Conservation (phyloP, 2,329 filamentous ascomycete genomes). For the Microdochium bolleyi region DNA sequence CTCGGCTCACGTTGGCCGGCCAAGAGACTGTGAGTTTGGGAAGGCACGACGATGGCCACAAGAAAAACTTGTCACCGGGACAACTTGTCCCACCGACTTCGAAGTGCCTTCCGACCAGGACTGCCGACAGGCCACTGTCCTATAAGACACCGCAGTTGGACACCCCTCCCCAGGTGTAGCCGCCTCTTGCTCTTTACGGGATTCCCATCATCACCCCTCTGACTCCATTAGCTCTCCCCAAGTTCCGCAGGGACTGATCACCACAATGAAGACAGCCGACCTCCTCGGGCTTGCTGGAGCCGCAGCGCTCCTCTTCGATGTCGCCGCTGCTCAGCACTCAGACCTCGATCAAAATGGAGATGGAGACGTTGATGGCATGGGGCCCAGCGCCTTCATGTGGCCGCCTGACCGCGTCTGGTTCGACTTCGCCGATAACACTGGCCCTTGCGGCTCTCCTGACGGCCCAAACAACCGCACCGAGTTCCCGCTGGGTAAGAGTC, state of each 20-base stretch:
- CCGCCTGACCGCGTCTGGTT: conserved; percentile 48
- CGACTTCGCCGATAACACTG: conserved; percentile 43
- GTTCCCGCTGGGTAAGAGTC: conserved; percentile 43
- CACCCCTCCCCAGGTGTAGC: no score
- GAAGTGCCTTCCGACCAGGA: no score
- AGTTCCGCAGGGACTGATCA: not conserved
- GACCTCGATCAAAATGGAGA: not conserved
- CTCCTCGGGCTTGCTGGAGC: not conserved
- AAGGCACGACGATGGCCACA: no score
- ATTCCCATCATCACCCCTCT: no score
- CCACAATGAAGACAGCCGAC: not conserved
- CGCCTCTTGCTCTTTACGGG: no score
- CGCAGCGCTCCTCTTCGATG: not conserved
- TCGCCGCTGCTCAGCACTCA: not conserved
- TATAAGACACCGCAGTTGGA: no score
- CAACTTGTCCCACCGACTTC: no score
- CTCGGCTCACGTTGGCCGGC: no score
- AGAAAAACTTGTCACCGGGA: no score
- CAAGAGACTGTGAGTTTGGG: no score
- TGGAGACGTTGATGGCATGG: conserved; percentile 39
- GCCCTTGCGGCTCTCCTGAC: conserved; percentile 47
- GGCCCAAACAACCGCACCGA: conserved; percentile 40
- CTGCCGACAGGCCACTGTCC: no score
- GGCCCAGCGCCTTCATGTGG: conserved; percentile 43
- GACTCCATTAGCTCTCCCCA: no score